Base-by-base conservation (phyloP, 106 monocot species). In the Chionographis japonica region DNA sequence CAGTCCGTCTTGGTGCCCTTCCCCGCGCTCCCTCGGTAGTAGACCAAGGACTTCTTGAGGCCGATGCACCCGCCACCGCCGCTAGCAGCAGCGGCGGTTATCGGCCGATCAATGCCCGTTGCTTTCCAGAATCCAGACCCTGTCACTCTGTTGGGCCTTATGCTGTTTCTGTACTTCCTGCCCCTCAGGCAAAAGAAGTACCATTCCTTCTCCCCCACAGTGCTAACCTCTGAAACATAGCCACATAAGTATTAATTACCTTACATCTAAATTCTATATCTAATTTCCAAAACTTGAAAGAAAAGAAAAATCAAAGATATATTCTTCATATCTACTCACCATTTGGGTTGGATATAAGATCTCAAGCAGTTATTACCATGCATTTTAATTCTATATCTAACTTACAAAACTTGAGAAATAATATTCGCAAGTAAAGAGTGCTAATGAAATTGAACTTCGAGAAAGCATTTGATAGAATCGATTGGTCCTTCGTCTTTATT, bases 61-160 rank as follows among this genome's bases (percentile, higher is more conserved):
- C 94, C 94, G 37, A 94, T 78, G 78, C 90, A 85, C 16, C 66
- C 66, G 13, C 63, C 65, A 35, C 40, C 20, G 4, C 62, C 70
- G 54, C 62, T 1, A 1, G 1, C 27, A 1, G 1, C 61, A 0
- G 79, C 40, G 37, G 76, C 75, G 58, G 78, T 78, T 17, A 93
- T 83, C 15, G 86, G 89, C 51, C 83, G 76, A 66, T 93, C 93
- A 40, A 84, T 93, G 12, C 93, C 93, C 5, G 93, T 93, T 0
- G 93, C 93, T 70, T 93, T 93, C 93, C 93, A 93, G 61, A 93
- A 93, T 15, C 93, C 93, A 2, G 84, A 81, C 5, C 81, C 74
- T 3, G 93, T 93, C 16, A 93, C 93, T 66, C 93, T 68, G 37
- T 89, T 89, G 14, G 88, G 88, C 42, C 88, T 74, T 41, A 82